Evolutionary conservation across 805 yeast genomes (phyloP), one percentile per base, ranked within the genome.

Genomic region (Yarrowia sp.): DNA sequence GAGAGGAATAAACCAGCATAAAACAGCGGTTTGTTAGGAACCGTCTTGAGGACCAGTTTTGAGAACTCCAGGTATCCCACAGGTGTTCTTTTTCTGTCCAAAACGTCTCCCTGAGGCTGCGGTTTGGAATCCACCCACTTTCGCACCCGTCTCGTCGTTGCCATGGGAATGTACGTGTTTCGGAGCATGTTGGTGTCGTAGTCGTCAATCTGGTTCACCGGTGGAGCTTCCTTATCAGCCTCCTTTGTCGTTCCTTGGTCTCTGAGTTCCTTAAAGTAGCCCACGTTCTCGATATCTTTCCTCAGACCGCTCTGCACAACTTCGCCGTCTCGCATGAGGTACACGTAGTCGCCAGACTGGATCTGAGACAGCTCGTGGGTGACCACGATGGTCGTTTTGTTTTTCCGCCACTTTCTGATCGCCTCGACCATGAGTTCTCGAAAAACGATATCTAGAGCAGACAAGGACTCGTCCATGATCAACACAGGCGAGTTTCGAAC

Each of bases 391-490:
- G 98, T 93, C 0, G 97, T 90, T 70, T 84, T 88, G 1, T 85
- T 87, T 9, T 70, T 68, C 71, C 98, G 82, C 88, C 90, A 87
- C 3, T 70, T 67, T 66, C 85, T 83, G 13, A 95, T 80, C 0
- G 82, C 81, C 1, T 78, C 74, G 73, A 88, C 76, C 6, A 92
- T 75, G 3, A 74, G 67, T 0, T 77, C 77, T 69, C 87, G 81
- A 50, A 83, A 82, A 0, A 72, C 72, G 1, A 78, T 74, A 75
- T 95, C 98, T 68, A 95, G 77, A 0, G 97, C 97, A 60, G 95
- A 88, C 1, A 91, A 79, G 4, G 95, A 85, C 75, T 95, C 99
- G 78, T 95, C 99, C 34, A 93, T 79, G 2, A 95, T 83, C 69
- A 94, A 77, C 6, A 95, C 83, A 0, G 93, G 91, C 0, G 96